These are phyloP conservation scores for Prunus persica DNA, from an alignment of 306 rosid species.

Conservation along the genomic window Prunus_persica_NCBIv2 NC_034015.1:16971501-16972000, in stretches of 20 bases:
- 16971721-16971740: conserved; percentile 34
- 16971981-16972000: conserved; percentile 25
- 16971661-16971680: not conserved
- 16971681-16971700: not conserved
- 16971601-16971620: conserved; percentile 25
- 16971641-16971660: conserved; percentile 28
- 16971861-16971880: conserved; percentile 40
- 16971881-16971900: conserved; percentile 42
- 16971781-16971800: conserved; percentile 24
- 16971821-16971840: conserved; percentile 38
- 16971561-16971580: conserved; percentile 32
- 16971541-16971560: conserved; percentile 26
- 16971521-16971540: not conserved
- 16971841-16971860: conserved; percentile 51
- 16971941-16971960: conserved; percentile 34
- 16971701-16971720: conserved; percentile 28
- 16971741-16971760: conserved; percentile 39
- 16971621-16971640: conserved; percentile 5
- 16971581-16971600: conserved; percentile 24
- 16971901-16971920: conserved; percentile 48
- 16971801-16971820: conserved; percentile 30
- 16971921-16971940: conserved; percentile 37
- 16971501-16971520: not conserved
- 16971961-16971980: conserved; percentile 20
- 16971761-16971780: conserved; percentile 37